Conservation (phyloP, 1,139 yeast species). For the Magnusiomyces tetraspermus region DNA sequence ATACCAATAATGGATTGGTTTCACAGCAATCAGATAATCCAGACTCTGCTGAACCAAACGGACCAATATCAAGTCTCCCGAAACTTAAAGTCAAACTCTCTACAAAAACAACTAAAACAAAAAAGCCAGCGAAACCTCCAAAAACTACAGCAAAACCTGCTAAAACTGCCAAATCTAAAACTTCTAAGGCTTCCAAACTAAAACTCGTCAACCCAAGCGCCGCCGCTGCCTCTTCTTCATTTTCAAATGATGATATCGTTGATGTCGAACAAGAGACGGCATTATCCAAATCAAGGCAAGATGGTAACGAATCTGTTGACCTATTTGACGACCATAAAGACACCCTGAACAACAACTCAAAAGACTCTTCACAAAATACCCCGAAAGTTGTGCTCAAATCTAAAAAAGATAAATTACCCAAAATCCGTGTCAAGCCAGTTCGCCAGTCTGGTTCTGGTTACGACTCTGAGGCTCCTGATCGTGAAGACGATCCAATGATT, state of each 20-base stretch:
- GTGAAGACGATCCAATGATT: slow-evolving; percentile 65
- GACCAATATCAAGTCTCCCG: no score
- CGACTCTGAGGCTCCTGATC: slow-evolving; percentile 93
- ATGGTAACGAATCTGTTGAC: no score
- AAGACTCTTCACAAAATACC: no score
- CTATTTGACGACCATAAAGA: no score
- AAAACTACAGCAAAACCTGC: slow-evolving; percentile 34
- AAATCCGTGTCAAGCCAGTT: slow-evolving; percentile 72
- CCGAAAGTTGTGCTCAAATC: background rate
- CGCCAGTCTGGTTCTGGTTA: slow-evolving; percentile 91
- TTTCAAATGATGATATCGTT: no score
- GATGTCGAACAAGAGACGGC: no score
- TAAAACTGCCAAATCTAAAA: slow-evolving; percentile 63
- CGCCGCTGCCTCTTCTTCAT: no score
- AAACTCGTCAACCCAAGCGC: slow-evolving; percentile 55
- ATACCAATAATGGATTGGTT: no score
- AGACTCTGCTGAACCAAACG: no score
- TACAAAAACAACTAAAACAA: slow-evolving; percentile 1
- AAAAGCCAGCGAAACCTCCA: background rate
- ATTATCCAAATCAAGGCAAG: no score
- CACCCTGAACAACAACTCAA: no score
- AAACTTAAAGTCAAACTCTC: slow-evolving; percentile 2
- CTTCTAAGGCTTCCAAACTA: slow-evolving; percentile 56
- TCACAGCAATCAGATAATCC: no score
- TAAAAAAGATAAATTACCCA: slow-evolving; percentile 33